Evolutionary conservation across 257 asterid genomes (phyloP).

Genomic region (Nicotiana knightiana): DNA sequence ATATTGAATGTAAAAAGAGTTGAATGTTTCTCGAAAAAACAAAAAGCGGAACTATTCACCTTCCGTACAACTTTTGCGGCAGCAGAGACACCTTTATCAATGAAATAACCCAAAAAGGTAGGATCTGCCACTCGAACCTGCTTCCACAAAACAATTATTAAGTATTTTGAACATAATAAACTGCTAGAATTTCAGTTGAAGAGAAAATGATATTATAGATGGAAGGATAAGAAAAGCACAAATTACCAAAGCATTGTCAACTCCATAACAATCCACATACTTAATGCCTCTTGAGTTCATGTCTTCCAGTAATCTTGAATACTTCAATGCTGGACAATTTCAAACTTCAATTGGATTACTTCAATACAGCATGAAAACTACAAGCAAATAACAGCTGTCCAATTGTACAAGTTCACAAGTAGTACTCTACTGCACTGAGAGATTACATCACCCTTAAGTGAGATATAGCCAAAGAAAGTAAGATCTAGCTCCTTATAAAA

Average conservation of each 20-base stretch:
- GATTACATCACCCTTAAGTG: neutral
- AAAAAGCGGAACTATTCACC: conserved; percentile 22
- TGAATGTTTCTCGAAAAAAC: neutral
- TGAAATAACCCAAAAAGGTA: conserved; percentile 90
- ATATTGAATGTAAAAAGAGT: neutral
- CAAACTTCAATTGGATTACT: conserved; percentile 13
- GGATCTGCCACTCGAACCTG: conserved; percentile 99
- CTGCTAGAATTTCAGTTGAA: neutral
- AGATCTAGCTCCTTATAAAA: neutral
- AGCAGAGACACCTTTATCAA: conserved; percentile 75
- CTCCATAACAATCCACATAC: conserved; percentile 92
- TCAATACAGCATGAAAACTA: neutral
- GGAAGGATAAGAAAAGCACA: conserved; percentile 11
- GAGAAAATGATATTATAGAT: neutral
- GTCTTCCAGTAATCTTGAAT: conserved; percentile 77
- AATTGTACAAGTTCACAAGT: neutral
- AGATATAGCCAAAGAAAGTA: neutral
- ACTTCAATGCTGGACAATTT: conserved; percentile 63
- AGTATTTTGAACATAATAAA: conserved; percentile 11
- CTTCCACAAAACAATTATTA: conserved; percentile 16
- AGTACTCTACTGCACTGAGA: conserved; percentile 4
- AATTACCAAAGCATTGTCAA: conserved; percentile 91
- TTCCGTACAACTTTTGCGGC: conserved; percentile 91
- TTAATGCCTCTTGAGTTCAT: conserved; percentile 83
- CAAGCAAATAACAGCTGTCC: conserved; percentile 5